Base-by-base conservation (phyloP, 2,329 filamentous ascomycete genomes). In the Hypomyces rosellus region DNA sequence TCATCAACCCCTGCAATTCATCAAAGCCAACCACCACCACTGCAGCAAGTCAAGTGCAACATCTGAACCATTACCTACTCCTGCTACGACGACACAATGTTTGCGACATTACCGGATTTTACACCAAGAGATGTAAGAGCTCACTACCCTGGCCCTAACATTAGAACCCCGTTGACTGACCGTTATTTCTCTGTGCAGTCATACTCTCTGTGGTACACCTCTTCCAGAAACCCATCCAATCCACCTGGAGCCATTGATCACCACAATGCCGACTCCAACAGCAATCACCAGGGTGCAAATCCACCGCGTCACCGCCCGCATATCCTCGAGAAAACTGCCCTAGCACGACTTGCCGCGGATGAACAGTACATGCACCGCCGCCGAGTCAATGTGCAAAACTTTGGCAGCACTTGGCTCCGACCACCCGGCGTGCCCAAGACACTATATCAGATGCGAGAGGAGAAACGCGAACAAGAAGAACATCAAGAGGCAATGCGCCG, bases 401-500 rank as follows among this genome's bases (percentile, higher is more conserved):
- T 95, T 64, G 93, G 93, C 53, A 87, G 85, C 57, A 81, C 80
- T 41, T 99, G 93, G 93, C 84, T 99, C 50, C 88, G 86, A 52
- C 93, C 93, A 0, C 90, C 89, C 0, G 93, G 92, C 7, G 78
- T 96, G 49, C 68, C 82, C 51, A 99, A 97, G 75, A 96, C 92
- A 1, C 81, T 96, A 53, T 85, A 95, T 64, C 90, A 95, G 55
- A 81, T 90, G 70, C 85, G 87, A 39, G 93, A 99, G 69, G 93
- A 99, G 72, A 83, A 85, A 57, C 81, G 87, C 11, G 93, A 99
- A 72, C 80, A 88, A 49, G 86, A 92, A 64, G 93, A 99, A 68
- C 88, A 91, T 53, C 81, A 88, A 55, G 84, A 88, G 62, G 80
- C 86, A 2, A 72, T 89, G 65, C 75, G 86, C 18, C 76, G 86